phyloP scores from a whole-genome alignment of 352 stramenopile genomes.

The Pythium biforme region DNA sequence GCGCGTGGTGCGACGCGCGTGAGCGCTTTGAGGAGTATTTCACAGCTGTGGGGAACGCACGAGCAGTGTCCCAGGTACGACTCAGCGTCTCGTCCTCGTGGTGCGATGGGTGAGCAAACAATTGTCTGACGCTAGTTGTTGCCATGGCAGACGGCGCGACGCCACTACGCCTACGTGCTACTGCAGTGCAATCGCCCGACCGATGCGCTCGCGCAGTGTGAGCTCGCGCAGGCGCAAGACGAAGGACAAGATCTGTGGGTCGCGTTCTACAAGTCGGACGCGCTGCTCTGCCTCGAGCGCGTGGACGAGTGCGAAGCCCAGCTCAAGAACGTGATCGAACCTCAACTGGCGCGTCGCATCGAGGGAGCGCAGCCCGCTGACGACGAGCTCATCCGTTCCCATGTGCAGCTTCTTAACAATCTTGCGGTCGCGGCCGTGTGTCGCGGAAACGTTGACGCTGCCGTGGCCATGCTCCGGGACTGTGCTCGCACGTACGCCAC shows the following conservation, averaged over 20 bases:
- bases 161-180: constrained; percentile 57
- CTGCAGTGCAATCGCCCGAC: constrained; percentile 54
- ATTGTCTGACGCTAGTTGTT: neutral
- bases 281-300: constrained; percentile 72
- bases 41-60: neutral
- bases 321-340: constrained; percentile 35
- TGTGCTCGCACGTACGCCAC: constrained; percentile 41
- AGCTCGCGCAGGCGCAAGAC: constrained; percentile 11
- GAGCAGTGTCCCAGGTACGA: neutral
- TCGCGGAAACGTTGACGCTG: constrained; percentile 30
- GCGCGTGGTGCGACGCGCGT: constrained; percentile 16
- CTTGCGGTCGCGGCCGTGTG: constrained; percentile 56
- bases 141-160: constrained; percentile 10
- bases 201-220: constrained; percentile 45
- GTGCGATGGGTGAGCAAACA: neutral
- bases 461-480: constrained; percentile 44
- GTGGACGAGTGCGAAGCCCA: constrained; percentile 53
- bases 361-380: neutral
- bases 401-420: constrained; percentile 76
- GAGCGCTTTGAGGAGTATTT: constrained; percentile 24
- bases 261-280: constrained; percentile 70
- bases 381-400: constrained; percentile 37
- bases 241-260: constrained; percentile 22
- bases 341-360: constrained; percentile 21
- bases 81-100: no score